Percentiles rank a stretch among this genome's conserved stretches.
These are phyloP conservation scores for Musa itinerans DNA, from an alignment of 176 grass and related monocot genomes.

Conservation along the genomic window DNA sequence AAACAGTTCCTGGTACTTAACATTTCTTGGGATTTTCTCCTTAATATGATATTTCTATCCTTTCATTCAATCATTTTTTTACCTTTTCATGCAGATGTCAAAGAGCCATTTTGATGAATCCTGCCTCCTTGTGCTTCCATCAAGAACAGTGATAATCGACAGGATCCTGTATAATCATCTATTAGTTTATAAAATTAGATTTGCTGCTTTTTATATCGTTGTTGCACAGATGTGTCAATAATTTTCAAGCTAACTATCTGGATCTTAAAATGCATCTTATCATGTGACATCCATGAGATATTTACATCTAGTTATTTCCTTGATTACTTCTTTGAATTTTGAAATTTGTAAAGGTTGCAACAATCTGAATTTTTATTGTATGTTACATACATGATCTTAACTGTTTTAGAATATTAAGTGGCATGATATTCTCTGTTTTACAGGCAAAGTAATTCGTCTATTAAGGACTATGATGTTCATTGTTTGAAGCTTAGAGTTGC, in stretches of 20 bases:
- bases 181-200: neutral
- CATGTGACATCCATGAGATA: no score
- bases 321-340: no score
- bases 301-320: no score
- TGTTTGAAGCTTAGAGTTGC: constrained; percentile 64
- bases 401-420: no score
- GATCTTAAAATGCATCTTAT: neutral
- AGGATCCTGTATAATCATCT: constrained; percentile 55
- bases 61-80: constrained; percentile 9
- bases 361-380: no score
- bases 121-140: constrained; percentile 48
- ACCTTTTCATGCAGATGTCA: constrained; percentile 30
- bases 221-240: neutral
- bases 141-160: constrained; percentile 55
- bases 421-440: constrained; percentile 6
- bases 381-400: no score
- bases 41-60: constrained; percentile 15
- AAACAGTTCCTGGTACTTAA: constrained; percentile 50
- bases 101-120: constrained; percentile 36
- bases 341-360: no score
- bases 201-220: neutral
- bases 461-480: constrained; percentile 60
- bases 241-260: neutral
- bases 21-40: neutral
- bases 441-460: constrained; percentile 40